Base-by-base conservation (phyloP, 768 basidiomycete genomes). In the Hygrocybe punicea region DNA sequence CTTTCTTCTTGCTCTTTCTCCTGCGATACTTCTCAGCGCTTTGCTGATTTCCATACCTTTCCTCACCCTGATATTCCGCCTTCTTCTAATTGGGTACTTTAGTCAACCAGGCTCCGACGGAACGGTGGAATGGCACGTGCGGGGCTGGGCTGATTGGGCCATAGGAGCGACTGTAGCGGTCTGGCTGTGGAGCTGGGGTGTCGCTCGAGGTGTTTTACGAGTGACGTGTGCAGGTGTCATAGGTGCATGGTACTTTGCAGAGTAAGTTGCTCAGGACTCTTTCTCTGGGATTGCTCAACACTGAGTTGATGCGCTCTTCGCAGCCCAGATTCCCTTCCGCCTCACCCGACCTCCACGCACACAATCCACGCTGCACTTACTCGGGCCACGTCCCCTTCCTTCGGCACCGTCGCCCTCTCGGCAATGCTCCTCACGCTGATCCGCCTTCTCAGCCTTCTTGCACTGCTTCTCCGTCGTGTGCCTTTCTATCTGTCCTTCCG, bases 191-290 rank as follows among this genome's bases (percentile, higher is more conserved):
- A 70, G 86, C 74, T 89, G 85, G 91, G 57, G 86, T 9, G 86
- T 97, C 6, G 84, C 89, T 17, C 79, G 93, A 39, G 93, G 93
- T 1, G 67, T 91, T 1, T 72, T 93, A 44, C 78, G 91, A 6
- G 89, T 87, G 53, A 82, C 85, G 2, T 83, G 85, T 56, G 86
- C 92, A 0, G 87, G 86, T 29, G 90, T 94, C 4, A 82, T 98
- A 34, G 94, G 93, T 2, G 85, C 87, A 45, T 98, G 94, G 94
- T 97, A 96, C 68, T 96, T 92, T 61, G 72, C 77, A 29, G 76
- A 79, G 79, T 79, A 64, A 49, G 79, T 71, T 69, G 37, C 24
- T 45, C 58, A n/a, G 48, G 13, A 24, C 40, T 55, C 14, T 1
- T 21, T n/a, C 6, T 51, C 48, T 21, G 37, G n/a, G 10, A 59